These are phyloP conservation scores for Globisporangium sylvaticum DNA, from an alignment of 352 stramenopile species.

Conservation along the genomic window DNA sequence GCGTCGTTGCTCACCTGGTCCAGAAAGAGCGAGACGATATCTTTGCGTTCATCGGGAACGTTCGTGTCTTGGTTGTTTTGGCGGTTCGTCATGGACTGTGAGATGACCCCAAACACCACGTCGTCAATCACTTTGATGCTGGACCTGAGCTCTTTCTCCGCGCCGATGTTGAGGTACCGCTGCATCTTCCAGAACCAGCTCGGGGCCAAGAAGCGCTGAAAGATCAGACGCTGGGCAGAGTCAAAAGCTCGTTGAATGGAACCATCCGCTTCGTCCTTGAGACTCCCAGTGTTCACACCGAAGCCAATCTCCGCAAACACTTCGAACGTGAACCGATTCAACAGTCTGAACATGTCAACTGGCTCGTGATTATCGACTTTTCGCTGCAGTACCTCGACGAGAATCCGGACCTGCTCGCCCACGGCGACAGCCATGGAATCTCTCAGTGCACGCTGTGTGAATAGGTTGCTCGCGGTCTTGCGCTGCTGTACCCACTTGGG, in stretches of 20 bases:
- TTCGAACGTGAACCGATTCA: slow-evolving; percentile 48
- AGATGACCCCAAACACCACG: slow-evolving; percentile 32
- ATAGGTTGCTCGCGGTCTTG: slow-evolving; percentile 27
- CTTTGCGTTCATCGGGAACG: too few relatives aligned
- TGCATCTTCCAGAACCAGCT: slow-evolving; percentile 38
- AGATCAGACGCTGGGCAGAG: slow-evolving; percentile 24
- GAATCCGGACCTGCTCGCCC: slow-evolving; percentile 24
- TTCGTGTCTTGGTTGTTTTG: too few relatives aligned
- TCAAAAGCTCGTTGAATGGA: slow-evolving; percentile 37
- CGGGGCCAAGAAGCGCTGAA: slow-evolving; percentile 34
- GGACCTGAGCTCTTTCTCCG: slow-evolving; percentile 20
- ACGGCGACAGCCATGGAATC: slow-evolving; percentile 8
- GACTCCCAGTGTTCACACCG: slow-evolving; percentile 20
- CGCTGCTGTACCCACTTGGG: slow-evolving; percentile 26
- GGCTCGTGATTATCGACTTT: neutral
- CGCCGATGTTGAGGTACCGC: slow-evolving; percentile 25
- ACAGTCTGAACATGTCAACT: slow-evolving; percentile 30
- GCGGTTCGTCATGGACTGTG: slow-evolving; percentile 19
- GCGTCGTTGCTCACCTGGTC: slow-evolving; percentile 22
- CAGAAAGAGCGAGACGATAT: slow-evolving; percentile 49
- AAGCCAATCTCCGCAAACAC: slow-evolving; percentile 45
- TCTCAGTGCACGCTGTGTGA: slow-evolving; percentile 22
- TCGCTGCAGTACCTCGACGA: slow-evolving; percentile 18
- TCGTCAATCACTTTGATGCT: slow-evolving; percentile 35
- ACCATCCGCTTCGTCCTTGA: slow-evolving; percentile 15